These are phyloP conservation scores for Solanum hybrid DNA, from an alignment of 305 asterid genomes.

Conservation along the genomic window DNA sequence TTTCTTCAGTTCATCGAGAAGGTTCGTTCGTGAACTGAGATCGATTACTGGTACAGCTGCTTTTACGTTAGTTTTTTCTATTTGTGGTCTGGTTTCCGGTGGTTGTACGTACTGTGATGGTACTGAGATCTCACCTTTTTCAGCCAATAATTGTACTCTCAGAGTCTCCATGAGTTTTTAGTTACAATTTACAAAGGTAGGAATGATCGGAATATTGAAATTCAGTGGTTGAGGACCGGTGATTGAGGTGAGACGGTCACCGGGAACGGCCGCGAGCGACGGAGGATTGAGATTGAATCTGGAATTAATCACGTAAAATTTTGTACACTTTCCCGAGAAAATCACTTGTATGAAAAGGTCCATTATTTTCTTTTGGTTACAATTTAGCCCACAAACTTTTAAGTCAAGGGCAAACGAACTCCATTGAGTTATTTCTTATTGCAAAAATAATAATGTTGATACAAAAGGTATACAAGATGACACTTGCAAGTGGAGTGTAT, in stretches of 20 bases:
- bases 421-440: background rate
- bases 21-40: slow-evolving; percentile 17
- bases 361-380: background rate
- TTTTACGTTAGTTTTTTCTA: background rate
- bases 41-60: slow-evolving; percentile 30
- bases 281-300: background rate
- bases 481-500: background rate
- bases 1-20: slow-evolving; percentile 23
- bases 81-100: slow-evolving; percentile 34
- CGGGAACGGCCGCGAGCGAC: background rate
- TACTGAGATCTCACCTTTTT: slow-evolving; percentile 28
- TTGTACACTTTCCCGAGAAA: background rate
- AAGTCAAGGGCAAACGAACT: background rate
- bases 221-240: background rate
- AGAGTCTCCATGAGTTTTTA: background rate
- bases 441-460: background rate
- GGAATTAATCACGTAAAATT: background rate
- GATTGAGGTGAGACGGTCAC: background rate
- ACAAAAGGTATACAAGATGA: background rate
- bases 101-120: slow-evolving; percentile 61
- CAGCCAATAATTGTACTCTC: slow-evolving; percentile 49
- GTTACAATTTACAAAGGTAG: background rate
- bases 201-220: background rate
- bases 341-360: background rate
- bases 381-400: background rate